phyloP scores from a whole-genome alignment of 2,329 filamentous ascomycete species.

The Chrysoporthe cubensis region DNA sequence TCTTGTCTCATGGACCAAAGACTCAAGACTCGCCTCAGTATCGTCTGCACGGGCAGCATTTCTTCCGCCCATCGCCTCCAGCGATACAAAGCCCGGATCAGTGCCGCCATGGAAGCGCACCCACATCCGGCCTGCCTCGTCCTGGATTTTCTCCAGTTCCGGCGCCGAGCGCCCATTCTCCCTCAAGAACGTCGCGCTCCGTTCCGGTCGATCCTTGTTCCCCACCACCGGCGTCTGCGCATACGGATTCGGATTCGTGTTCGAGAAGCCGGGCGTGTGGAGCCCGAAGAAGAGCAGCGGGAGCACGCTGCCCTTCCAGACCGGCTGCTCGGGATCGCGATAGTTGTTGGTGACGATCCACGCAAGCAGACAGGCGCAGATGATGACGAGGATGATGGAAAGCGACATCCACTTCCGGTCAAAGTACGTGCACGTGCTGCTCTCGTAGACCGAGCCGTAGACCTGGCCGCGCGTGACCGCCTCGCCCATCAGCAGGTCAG shows the following conservation, averaged over 20 bases:
- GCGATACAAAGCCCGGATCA: slow-evolving; percentile 19
- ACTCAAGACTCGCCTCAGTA: slow-evolving; percentile 3
- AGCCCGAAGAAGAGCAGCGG: slow-evolving; percentile 30
- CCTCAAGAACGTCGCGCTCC: slow-evolving; percentile 12
- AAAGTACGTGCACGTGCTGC: slow-evolving; percentile 27
- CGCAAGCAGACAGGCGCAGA: slow-evolving; percentile 26
- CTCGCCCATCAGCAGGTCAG: slow-evolving; percentile 13
- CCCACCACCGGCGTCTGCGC: background rate
- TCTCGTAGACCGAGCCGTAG: slow-evolving; percentile 25
- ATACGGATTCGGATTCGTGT: background rate
- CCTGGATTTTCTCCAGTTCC: slow-evolving; percentile 22
- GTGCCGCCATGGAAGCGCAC: slow-evolving; percentile 26
- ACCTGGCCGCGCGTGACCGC: background rate
- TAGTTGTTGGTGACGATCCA: slow-evolving; percentile 27
- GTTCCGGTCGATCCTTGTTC: background rate
- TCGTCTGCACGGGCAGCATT: background rate
- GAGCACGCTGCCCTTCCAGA: slow-evolving; percentile 28
- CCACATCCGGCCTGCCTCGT: slow-evolving; percentile 26
- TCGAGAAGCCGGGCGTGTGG: slow-evolving; percentile 3
- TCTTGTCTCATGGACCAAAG: background rate
- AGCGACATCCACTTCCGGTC: slow-evolving; percentile 29
- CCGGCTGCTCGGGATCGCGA: slow-evolving; percentile 32
- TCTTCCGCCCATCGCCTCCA: slow-evolving; percentile 5
- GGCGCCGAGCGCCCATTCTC: slow-evolving; percentile 21
- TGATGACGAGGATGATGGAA: slow-evolving; percentile 24